phyloP scores from a whole-genome alignment of 2,329 filamentous ascomycete species.

The Trichoderma koningii region DNA sequence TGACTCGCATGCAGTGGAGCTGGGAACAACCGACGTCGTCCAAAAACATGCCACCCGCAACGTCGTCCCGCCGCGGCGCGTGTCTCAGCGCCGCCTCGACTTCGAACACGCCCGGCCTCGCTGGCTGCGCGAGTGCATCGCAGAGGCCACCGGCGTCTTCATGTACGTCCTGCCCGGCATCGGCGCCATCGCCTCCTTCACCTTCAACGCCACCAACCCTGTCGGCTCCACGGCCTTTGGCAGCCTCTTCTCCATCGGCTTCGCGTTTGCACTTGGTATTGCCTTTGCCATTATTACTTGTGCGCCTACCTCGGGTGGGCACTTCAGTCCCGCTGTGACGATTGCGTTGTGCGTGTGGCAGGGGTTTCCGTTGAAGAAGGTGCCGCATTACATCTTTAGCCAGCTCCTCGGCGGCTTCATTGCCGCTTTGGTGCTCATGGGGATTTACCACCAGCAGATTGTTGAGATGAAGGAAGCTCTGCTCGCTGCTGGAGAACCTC shows the following conservation, averaged over 20 bases:
- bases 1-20: constrained; percentile 41
- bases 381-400: constrained; percentile 57
- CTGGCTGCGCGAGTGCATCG: constrained; percentile 57
- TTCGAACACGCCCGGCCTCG: constrained; percentile 56
- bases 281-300: constrained; percentile 61
- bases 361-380: constrained; percentile 61
- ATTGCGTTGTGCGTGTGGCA: constrained; percentile 53
- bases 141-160: constrained; percentile 60
- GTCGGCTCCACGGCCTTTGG: constrained; percentile 40
- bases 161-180: constrained; percentile 58
- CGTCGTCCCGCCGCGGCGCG: constrained; percentile 52
- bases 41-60: constrained; percentile 52
- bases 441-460: constrained; percentile 56
- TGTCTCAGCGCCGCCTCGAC: constrained; percentile 56
- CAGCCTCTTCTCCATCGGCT: constrained; percentile 58
- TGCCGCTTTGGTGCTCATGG: constrained; percentile 57
- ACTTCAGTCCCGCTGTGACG: constrained; percentile 57
- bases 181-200: constrained; percentile 54
- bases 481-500: constrained; percentile 39
- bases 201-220: constrained; percentile 48
- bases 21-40: constrained; percentile 56
- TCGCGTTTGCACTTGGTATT: constrained; percentile 58
- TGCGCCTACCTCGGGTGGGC: constrained; percentile 55
- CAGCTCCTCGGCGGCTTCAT: constrained; percentile 60
- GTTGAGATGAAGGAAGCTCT: constrained; percentile 39